Percentiles rank a stretch among this genome's conserved stretches.
Evolutionary conservation across 257 asterid genomes (phyloP).

Genomic region (Solanum lycopersicoides): DNA sequence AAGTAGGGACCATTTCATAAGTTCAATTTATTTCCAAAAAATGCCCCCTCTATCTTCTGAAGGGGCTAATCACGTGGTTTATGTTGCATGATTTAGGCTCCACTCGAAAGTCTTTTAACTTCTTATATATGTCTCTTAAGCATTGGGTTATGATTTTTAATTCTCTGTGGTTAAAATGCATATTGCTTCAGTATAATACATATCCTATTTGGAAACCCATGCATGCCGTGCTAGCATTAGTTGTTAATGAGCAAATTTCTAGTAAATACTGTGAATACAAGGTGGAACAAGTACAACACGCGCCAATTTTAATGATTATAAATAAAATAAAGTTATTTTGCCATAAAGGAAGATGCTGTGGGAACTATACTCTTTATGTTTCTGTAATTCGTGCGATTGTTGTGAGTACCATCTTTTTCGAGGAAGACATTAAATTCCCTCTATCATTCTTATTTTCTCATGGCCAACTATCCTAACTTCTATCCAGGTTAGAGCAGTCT

Average conservation of each 20-base stretch:
- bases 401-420: not conserved
- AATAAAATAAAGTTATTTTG: not conserved
- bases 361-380: not conserved
- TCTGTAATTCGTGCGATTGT: not conserved
- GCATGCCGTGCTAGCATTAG: not conserved
- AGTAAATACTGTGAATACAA: not conserved
- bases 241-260: not conserved
- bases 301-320: not conserved
- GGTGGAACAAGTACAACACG: not conserved
- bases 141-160: not conserved
- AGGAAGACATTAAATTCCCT: not conserved
- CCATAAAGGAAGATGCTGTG: not conserved
- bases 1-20: not conserved
- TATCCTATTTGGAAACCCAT: not conserved
- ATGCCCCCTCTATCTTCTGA: not conserved
- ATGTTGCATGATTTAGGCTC: not conserved
- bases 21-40: not conserved
- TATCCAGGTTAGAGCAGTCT: not conserved
- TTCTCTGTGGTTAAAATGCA: not conserved
- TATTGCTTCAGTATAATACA: not conserved
- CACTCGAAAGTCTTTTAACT: not conserved
- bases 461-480: not conserved
- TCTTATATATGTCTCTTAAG: not conserved
- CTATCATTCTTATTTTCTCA: not conserved
- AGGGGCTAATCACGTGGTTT: not conserved